phyloP scores from a whole-genome alignment of 2,329 filamentous ascomycete species.

The Nothopassalora personata region DNA sequence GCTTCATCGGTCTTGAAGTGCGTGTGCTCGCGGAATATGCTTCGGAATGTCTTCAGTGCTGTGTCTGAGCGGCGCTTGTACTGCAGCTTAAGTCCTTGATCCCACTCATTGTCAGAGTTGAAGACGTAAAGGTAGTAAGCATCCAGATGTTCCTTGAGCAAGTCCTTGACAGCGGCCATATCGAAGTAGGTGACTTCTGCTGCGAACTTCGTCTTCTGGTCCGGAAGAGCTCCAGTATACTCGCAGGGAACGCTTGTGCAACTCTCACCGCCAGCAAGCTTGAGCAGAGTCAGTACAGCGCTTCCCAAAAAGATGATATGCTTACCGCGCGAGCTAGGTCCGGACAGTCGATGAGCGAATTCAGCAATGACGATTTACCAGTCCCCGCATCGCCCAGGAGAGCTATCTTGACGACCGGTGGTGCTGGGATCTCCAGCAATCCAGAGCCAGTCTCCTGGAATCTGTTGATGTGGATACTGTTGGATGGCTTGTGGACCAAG shows the following conservation, averaged over 20 bases:
- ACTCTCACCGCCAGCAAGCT: constrained; percentile 10
- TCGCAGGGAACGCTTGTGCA: constrained; percentile 19
- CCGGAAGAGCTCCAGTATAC: constrained; percentile 4
- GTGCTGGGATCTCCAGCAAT: background rate
- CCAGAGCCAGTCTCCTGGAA: background rate
- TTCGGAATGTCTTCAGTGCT: constrained; percentile 11
- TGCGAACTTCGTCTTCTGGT: constrained; percentile 14
- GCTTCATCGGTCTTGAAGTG: background rate
- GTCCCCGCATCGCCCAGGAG: constrained; percentile 6
- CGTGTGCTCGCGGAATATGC: constrained; percentile 16
- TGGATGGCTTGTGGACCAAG: background rate
- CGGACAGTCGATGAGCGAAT: constrained; percentile 16
- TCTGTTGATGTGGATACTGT: background rate
- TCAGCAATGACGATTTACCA: constrained; percentile 26
- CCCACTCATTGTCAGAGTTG: constrained; percentile 14
- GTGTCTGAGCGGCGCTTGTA: constrained; percentile 6
- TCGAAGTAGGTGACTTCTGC: constrained; percentile 16
- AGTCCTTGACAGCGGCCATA: background rate
- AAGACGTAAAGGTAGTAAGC: constrained; percentile 14
- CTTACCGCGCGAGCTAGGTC: constrained; percentile 18
- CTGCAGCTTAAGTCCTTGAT: constrained; percentile 5
- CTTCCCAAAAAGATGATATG: background rate
- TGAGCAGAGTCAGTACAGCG: background rate
- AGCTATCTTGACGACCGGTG: background rate
- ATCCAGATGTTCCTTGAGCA: constrained; percentile 9